phyloP scores from a whole-genome alignment of 2,329 filamentous ascomycete species.

The Knufia fluminis region DNA sequence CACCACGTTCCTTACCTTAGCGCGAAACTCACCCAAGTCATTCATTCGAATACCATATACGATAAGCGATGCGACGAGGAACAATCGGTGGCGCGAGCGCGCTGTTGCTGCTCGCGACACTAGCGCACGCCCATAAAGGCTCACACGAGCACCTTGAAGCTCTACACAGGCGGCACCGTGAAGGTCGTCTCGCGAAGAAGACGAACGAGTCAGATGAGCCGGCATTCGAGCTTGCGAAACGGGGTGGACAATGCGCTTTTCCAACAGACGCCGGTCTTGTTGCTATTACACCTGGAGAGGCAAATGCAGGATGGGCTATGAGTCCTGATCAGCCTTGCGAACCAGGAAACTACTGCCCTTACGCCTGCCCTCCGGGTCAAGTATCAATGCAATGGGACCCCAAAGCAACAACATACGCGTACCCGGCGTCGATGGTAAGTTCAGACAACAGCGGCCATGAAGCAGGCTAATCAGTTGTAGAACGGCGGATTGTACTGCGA shows the following conservation, averaged over 20 bases:
- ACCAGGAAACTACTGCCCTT: constrained; percentile 62
- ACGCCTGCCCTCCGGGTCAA: constrained; percentile 66
- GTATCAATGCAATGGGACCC: constrained; percentile 74
- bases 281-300: constrained; percentile 51
- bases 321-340: constrained; percentile 63
- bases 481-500: constrained; percentile 68
- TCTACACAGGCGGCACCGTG: constrained; percentile 28
- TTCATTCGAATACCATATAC: constrained; percentile 12
- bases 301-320: constrained; percentile 72
- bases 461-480: constrained; percentile 32
- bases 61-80: constrained; percentile 2
- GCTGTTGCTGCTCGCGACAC: constrained; percentile 30
- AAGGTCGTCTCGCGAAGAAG: constrained; percentile 21
- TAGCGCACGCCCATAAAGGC: constrained; percentile 23
- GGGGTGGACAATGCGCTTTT: constrained; percentile 52
- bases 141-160: constrained; percentile 27
- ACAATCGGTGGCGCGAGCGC: constrained; percentile 14
- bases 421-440: constrained; percentile 63
- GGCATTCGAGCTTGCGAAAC: constrained; percentile 39
- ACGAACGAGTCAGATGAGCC: neutral
- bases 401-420: constrained; percentile 54
- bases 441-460: neutral
- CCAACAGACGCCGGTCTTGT: constrained; percentile 59
- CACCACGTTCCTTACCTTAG: constrained; percentile 5
- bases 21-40: constrained; percentile 20